phyloP scores from a whole-genome alignment of 2,329 filamentous ascomycete genomes.

The Fusarium sp. region DNA sequence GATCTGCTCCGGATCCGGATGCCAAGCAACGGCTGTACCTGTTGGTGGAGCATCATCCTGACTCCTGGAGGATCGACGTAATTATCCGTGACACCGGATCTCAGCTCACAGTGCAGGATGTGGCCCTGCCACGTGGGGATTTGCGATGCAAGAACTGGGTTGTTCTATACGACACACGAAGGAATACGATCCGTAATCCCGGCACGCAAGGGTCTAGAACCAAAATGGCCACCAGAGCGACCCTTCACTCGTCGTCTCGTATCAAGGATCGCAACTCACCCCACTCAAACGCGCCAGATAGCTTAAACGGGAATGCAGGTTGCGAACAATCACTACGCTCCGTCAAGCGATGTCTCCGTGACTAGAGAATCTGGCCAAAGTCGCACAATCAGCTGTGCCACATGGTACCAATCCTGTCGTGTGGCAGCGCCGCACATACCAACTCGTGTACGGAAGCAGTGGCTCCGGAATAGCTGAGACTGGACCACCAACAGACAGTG shows the following conservation, averaged over 20 bases:
- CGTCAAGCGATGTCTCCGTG: background rate
- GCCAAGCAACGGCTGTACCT: background rate
- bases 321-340: background rate
- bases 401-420: background rate
- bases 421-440: background rate
- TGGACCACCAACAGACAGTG: background rate
- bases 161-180: background rate
- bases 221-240: background rate
- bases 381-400: background rate
- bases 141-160: background rate
- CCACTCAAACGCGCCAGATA: background rate
- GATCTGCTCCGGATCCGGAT: background rate
- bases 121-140: background rate
- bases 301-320: background rate
- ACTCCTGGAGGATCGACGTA: background rate
- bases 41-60: background rate
- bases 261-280: background rate
- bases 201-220: background rate
- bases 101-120: background rate
- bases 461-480: background rate
- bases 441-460: background rate
- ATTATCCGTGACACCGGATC: background rate
- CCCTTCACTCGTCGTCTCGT: background rate
- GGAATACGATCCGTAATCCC: background rate
- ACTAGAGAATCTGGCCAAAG: background rate